Percentiles rank a stretch among this genome's conserved stretches.
Evolutionary conservation across 2,329 filamentous ascomycete genomes (phyloP).

Genomic region (Zasmidium angulare): DNA sequence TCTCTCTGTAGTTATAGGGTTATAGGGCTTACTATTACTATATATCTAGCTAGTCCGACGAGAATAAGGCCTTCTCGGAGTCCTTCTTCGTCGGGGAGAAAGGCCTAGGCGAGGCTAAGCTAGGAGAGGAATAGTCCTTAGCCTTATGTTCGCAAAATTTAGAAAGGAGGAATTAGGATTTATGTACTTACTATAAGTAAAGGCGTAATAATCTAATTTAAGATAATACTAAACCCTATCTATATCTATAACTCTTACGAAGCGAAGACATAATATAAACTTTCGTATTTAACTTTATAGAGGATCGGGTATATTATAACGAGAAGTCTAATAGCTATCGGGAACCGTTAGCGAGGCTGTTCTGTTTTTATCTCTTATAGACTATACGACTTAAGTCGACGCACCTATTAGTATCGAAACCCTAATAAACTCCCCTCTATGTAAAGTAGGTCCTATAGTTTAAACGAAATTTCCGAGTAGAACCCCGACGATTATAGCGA

Average conservation of each 20-base stretch:
- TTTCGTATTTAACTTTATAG: conserved; percentile 80
- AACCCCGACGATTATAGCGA: conserved; percentile 75
- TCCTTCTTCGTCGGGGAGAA: conserved; percentile 50
- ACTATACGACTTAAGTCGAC: conserved; percentile 40
- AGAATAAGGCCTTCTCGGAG: conserved; percentile 68
- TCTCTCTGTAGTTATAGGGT: no score
- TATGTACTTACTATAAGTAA: conserved; percentile 62
- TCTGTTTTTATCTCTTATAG: conserved; percentile 22
- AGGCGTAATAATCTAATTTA: conserved; percentile 83
- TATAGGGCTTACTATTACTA: conserved; percentile 65
- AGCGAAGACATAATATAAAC: conserved; percentile 65
- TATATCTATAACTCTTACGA: conserved; percentile 71
- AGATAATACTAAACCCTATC: conserved; percentile 70
- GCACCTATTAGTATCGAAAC: conserved; percentile 62
- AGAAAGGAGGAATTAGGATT: background rate
- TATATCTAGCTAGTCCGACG: conserved; percentile 81
- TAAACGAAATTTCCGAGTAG: conserved; percentile 74
- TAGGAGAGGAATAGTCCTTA: background rate
- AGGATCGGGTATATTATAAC: conserved; percentile 96
- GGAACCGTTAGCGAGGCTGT: no score
- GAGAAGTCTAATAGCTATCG: conserved; percentile 73
- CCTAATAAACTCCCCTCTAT: conserved; percentile 71
- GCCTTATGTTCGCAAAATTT: background rate
- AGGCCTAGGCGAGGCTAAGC: conserved; percentile 60
- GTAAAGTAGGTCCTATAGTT: conserved; percentile 59